Percentiles rank a stretch among this genome's conserved stretches.
These are phyloP conservation scores for Globisporangium canariense DNA, from an alignment of 352 stramenopile genomes.

Conservation along the genomic window DNA sequence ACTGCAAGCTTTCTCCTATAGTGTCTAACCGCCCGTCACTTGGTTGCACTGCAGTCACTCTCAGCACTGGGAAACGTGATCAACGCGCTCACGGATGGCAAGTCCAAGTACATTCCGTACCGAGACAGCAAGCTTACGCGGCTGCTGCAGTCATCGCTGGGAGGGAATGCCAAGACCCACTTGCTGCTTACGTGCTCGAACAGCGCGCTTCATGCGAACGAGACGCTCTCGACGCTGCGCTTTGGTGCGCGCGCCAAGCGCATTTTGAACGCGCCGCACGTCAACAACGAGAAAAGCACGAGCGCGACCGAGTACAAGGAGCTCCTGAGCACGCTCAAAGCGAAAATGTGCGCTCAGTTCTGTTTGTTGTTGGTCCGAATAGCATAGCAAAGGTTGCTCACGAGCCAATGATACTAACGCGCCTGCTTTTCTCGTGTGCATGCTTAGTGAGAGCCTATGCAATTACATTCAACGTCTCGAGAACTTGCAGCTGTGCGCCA, in stretches of 20 bases:
- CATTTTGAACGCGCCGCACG: conserved; percentile 63
- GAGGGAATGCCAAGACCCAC: conserved; percentile 86
- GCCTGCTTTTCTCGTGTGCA: background rate
- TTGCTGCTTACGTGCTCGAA: conserved; percentile 68
- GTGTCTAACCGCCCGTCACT: background rate
- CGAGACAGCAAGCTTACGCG: conserved; percentile 88
- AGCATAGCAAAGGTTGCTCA: background rate
- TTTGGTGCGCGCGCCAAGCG: conserved; percentile 88
- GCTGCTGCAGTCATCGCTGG: conserved; percentile 82
- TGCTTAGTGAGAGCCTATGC: conserved; percentile 44
- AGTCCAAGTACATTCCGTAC: conserved; percentile 61
- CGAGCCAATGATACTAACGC: background rate
- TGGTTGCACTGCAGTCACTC: conserved; percentile 39
- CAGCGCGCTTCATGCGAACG: conserved; percentile 35
- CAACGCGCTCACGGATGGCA: conserved; percentile 48
- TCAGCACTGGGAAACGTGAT: conserved; percentile 73
- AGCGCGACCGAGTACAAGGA: conserved; percentile 18
- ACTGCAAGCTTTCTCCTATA: background rate
- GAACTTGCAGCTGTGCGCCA: conserved; percentile 13
- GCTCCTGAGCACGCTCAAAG: conserved; percentile 44
- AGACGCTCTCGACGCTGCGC: conserved; percentile 87
- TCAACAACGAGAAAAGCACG: conserved; percentile 59
- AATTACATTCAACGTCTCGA: conserved; percentile 57
- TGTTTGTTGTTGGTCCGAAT: background rate
- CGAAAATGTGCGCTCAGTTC: conserved; percentile 41